Conservation (phyloP, 2,329 filamentous ascomycete species). For the Colletotrichum sp. region DNA sequence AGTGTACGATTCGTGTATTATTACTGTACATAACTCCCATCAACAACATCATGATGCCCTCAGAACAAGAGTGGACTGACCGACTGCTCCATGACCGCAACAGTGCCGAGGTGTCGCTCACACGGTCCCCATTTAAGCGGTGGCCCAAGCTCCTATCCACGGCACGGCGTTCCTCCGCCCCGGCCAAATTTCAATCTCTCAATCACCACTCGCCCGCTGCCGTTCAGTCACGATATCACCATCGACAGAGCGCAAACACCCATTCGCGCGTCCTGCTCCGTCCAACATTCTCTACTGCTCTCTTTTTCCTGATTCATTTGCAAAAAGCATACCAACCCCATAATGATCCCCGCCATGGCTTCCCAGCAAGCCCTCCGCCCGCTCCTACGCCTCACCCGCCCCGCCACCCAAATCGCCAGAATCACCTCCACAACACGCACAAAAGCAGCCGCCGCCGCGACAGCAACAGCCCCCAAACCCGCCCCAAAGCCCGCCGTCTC, state of each 20-base stretch:
- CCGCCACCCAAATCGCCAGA: not conserved
- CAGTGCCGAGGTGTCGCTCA: not conserved
- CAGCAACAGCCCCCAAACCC: not conserved
- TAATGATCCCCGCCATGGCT: not conserved
- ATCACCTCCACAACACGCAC: not conserved
- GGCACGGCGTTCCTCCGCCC: slow-evolving; percentile 14
- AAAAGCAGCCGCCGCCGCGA: not conserved
- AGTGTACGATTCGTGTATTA: not conserved
- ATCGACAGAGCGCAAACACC: not conserved
- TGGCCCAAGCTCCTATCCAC: slow-evolving; percentile 14
- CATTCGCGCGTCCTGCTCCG: not conserved
- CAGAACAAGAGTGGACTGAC: not conserved
- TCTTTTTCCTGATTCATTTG: not conserved
- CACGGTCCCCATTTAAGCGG: not conserved
- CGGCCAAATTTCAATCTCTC: slow-evolving; percentile 7
- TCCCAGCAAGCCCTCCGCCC: slow-evolving; percentile 14
- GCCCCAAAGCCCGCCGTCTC: not conserved
- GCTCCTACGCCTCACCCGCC: slow-evolving; percentile 6
- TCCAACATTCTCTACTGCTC: not conserved
- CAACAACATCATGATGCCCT: not conserved
- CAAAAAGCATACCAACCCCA: not conserved
- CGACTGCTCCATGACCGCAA: not conserved
- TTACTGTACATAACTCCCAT: not conserved
- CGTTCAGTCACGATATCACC: slow-evolving; percentile 18
- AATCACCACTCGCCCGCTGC: not conserved